Percentiles rank a stretch among this genome's conserved stretches.
Evolutionary conservation across 805 yeast species (phyloP).

Genomic region (Metschnikowia anglica): DNA sequence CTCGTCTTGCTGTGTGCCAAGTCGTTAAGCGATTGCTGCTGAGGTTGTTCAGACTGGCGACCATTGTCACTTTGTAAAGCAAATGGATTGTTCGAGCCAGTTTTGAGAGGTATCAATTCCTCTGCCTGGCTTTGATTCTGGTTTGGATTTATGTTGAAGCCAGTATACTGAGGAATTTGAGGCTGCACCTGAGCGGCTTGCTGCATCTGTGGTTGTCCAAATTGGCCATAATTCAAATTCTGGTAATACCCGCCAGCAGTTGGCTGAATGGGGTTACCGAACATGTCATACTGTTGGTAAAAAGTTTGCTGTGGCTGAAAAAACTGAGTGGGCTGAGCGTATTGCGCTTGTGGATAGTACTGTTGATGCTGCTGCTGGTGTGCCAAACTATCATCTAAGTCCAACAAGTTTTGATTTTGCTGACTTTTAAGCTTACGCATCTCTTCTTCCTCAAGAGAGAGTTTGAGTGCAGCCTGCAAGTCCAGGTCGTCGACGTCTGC

Average conservation of each 20-base stretch:
- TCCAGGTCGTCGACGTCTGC: constrained; percentile 59
- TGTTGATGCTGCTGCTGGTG: constrained; percentile 17
- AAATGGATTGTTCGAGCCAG: constrained; percentile 80
- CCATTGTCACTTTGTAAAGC: constrained; percentile 41
- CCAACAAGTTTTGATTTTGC: constrained; percentile 50
- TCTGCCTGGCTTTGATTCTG: constrained; percentile 19
- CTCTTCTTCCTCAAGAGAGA: constrained; percentile 77
- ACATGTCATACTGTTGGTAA: constrained; percentile 51
- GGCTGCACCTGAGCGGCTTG: constrained; percentile 36
- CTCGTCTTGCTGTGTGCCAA: too few species aligned
- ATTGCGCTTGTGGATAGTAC: constrained; percentile 20
- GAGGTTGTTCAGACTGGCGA: constrained; percentile 16
- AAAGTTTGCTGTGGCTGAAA: constrained; percentile 21
- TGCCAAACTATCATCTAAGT: constrained; percentile 45
- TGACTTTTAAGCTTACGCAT: constrained; percentile 47
- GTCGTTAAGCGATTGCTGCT: too few species aligned
- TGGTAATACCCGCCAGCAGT: constrained; percentile 57
- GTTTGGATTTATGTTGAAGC: constrained; percentile 11
- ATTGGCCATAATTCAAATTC: constrained; percentile 30
- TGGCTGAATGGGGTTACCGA: constrained; percentile 62
- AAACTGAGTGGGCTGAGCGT: constrained; percentile 15
- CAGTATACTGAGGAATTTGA: constrained; percentile 26
- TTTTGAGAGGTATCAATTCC: constrained; percentile 52
- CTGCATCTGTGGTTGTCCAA: constrained; percentile 30
- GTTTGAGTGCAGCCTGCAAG: constrained; percentile 63